These are phyloP conservation scores for Salinomyces thailandicus DNA, from an alignment of 2,329 filamentous ascomycete genomes.

Conservation along the genomic window DNA sequence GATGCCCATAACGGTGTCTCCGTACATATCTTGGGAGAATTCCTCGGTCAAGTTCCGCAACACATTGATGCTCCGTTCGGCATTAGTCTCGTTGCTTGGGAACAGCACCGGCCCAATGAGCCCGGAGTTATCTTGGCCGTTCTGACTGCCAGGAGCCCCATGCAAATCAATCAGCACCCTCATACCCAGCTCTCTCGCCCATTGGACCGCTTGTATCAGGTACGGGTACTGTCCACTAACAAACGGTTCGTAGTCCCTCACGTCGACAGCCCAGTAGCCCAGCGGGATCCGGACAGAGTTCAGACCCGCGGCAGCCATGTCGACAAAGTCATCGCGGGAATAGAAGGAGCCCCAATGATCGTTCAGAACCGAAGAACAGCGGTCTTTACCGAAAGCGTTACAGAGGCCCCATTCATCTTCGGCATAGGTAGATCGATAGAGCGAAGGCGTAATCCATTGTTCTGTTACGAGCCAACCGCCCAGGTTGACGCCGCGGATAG, in stretches of 20 bases:
- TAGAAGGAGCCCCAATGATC: constrained; percentile 15
- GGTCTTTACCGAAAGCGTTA: constrained; percentile 10
- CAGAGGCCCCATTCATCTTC: constrained; percentile 17
- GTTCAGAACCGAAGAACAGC: constrained; percentile 10
- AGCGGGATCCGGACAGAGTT: constrained; percentile 4
- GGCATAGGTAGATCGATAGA: constrained; percentile 8
- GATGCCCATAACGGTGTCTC: constrained; percentile 11
- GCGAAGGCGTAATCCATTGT: constrained; percentile 7
- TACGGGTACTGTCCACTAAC: constrained; percentile 7
- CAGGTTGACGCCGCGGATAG: constrained; percentile 3
- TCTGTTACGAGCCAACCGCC: constrained; percentile 2
- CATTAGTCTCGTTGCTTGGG: constrained; percentile 11
- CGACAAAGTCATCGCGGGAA: constrained; percentile 4
- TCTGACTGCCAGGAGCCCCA: constrained; percentile 14
- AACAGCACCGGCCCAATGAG: constrained; percentile 10
- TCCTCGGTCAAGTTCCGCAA: constrained; percentile 15
- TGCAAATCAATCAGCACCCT: constrained; percentile 15
- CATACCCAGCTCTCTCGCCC: constrained; percentile 14
- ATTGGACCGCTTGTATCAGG: constrained; percentile 14
- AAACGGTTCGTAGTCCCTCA: neutral
- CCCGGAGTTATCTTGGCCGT: constrained; percentile 12
- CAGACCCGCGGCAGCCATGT: constrained; percentile 1
- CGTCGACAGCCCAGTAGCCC: constrained; percentile 1
- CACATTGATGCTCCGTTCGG: constrained; percentile 12
- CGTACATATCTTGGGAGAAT: constrained; percentile 12